These are phyloP conservation scores for Aspergillus cejpii DNA, from an alignment of 2,329 filamentous ascomycete genomes.

Conservation along the genomic window DNA sequence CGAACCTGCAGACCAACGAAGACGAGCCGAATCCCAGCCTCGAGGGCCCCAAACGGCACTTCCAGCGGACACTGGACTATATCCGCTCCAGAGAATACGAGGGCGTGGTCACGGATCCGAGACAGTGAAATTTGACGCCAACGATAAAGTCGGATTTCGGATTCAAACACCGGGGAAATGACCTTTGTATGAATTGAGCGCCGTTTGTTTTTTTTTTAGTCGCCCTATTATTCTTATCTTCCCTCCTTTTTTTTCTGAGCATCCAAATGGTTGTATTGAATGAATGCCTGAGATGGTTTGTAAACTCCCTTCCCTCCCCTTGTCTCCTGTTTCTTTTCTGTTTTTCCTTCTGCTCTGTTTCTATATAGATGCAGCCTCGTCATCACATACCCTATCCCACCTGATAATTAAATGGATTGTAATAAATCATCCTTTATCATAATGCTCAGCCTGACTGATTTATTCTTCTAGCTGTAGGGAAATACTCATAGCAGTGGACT, in stretches of 20 bases:
- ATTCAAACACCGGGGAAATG: too few species aligned
- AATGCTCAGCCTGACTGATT: too few species aligned
- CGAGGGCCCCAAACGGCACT: slow-evolving; percentile 87
- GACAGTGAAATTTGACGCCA: slow-evolving; percentile 37
- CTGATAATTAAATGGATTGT: not conserved
- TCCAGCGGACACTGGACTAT: slow-evolving; percentile 89
- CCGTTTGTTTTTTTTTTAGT: slow-evolving; percentile 9
- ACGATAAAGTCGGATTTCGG: too few species aligned
- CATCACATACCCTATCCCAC: slow-evolving; percentile 20
- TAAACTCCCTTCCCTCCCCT: too few species aligned
- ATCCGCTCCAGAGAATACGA: slow-evolving; percentile 89
- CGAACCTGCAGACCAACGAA: slow-evolving; percentile 82
- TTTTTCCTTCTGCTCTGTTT: slow-evolving; percentile 7
- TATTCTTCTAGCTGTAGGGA: too few species aligned
- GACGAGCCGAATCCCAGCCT: slow-evolving; percentile 59
- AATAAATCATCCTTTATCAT: slow-evolving; percentile 2
- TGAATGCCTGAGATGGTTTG: too few species aligned
- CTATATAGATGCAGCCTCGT: slow-evolving; percentile 25
- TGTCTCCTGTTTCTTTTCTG: not conserved
- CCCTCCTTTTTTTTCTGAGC: slow-evolving; percentile 5
- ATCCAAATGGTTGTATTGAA: too few species aligned
- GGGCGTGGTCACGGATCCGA: slow-evolving; percentile 68
- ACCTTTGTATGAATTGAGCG: slow-evolving; percentile 8
- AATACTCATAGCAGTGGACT: too few species aligned
- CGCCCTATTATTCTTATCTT: too few species aligned